Percentiles rank a stretch among this genome's conserved stretches.
phyloP scores from a whole-genome alignment of 148 eudicot genomes.

The Oxyria digyna region DNA sequence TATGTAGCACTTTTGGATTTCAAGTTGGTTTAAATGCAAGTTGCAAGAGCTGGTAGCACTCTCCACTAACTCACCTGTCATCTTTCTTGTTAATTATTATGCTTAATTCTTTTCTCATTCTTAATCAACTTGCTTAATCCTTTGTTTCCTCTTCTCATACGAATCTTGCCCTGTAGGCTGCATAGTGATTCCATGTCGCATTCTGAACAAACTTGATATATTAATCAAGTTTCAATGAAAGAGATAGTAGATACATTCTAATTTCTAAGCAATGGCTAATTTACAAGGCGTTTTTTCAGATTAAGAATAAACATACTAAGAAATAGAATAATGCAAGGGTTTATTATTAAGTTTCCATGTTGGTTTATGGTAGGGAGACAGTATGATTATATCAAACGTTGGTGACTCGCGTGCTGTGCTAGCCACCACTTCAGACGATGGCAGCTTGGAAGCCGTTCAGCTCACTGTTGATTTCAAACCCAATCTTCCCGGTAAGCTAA shows the following conservation, averaged over 20 bases:
- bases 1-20: conserved; percentile 4
- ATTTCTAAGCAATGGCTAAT: too few relatives aligned
- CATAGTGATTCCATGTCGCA: too few relatives aligned
- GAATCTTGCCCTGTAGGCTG: too few relatives aligned
- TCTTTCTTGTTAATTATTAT: not conserved
- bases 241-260: too few relatives aligned
- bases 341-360: not conserved
- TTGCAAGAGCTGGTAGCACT: conserved; percentile 7
- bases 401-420: conserved; percentile 97
- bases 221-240: too few relatives aligned
- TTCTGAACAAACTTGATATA: too few relatives aligned
- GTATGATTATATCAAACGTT: conserved; percentile 55
- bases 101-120: not conserved
- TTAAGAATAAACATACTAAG: too few relatives aligned
- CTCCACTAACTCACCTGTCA: not conserved
- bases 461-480: conserved; percentile 90
- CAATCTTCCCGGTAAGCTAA: conserved; percentile 70
- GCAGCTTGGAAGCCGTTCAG: conserved; percentile 58
- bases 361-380: conserved; percentile 46
- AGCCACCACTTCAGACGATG: conserved; percentile 65
- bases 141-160: too few relatives aligned
- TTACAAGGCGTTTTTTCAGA: too few relatives aligned
- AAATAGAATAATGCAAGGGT: too few relatives aligned
- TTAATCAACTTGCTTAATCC: not conserved
- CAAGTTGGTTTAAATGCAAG: conserved; percentile 1